Conservation (phyloP, 2,329 filamentous ascomycete genomes). For the Ophiobolus disseminans region DNA sequence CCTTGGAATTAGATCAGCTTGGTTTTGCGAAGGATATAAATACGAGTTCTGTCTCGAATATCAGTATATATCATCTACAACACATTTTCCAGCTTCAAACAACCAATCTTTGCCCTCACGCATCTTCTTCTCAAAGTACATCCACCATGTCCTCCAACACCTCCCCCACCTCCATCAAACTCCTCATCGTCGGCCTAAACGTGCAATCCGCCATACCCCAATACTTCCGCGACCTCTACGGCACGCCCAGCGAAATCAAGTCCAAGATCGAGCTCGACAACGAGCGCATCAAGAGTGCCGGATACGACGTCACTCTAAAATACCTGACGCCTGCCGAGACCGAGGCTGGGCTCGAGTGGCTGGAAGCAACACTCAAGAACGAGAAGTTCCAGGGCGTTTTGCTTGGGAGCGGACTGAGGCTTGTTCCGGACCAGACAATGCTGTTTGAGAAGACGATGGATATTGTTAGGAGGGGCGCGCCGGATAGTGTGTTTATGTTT, state of each 20-base stretch:
- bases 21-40: no score
- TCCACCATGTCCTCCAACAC: background rate
- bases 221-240: constrained; percentile 14
- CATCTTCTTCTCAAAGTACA: no score
- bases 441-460: constrained; percentile 11
- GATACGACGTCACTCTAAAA: constrained; percentile 8
- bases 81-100: background rate
- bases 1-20: no score
- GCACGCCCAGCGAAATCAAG: constrained; percentile 9
- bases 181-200: constrained; percentile 9
- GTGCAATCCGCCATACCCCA: background rate
- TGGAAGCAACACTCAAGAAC: background rate
- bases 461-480: background rate
- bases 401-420: constrained; percentile 8
- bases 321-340: constrained; percentile 10
- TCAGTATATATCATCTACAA: background rate
- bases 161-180: constrained; percentile 1
- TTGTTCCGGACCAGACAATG: constrained; percentile 5
- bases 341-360: constrained; percentile 5
- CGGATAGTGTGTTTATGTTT: constrained; percentile 11
- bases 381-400: constrained; percentile 8
- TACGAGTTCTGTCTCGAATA: background rate
- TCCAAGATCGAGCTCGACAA: constrained; percentile 15
- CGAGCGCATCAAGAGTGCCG: constrained; percentile 4
- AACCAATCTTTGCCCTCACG: background rate